Evolutionary conservation across 257 asterid species (phyloP).

Genomic region (Nicotiana tabacum): DNA sequence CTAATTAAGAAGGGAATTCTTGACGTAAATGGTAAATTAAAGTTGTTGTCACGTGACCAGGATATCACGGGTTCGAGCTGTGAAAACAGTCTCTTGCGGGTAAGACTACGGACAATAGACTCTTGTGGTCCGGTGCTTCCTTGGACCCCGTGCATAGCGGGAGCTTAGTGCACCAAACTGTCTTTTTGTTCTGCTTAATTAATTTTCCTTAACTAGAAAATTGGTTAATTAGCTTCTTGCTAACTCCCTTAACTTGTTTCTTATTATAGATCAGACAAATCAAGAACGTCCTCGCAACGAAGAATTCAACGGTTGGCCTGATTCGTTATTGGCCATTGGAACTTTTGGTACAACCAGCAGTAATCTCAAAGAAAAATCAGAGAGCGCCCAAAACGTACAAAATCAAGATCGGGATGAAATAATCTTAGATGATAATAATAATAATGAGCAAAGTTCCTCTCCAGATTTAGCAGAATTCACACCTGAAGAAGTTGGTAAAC

Average conservation of each 20-base stretch:
- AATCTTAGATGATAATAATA: constrained; percentile 13
- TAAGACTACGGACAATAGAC: no score
- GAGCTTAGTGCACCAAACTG: no score
- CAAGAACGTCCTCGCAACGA: constrained; percentile 41
- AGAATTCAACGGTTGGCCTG: constrained; percentile 74
- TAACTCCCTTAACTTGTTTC: neutral
- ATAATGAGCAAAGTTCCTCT: constrained; percentile 36
- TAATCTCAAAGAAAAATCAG: constrained; percentile 28
- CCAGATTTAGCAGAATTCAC: constrained; percentile 79
- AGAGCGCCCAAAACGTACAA: constrained; percentile 17
- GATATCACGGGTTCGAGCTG: no score
- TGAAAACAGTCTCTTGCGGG: no score
- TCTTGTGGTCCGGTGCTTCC: no score
- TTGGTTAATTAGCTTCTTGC: neutral
- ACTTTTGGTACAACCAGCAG: constrained; percentile 56
- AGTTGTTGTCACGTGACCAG: rapidly evolving
- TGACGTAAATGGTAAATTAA: no score
- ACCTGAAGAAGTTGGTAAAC: constrained; percentile 65
- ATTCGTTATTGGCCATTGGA: constrained; percentile 67
- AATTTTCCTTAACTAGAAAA: neutral
- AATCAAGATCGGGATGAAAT: constrained; percentile 4
- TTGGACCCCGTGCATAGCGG: no score
- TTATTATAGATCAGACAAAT: constrained; percentile 40
- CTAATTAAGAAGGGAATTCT: no score
- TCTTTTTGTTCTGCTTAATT: no score